These are phyloP conservation scores for Brassica carinata DNA, from an alignment of 345 rosid genomes.

Conservation along the genomic window DNA sequence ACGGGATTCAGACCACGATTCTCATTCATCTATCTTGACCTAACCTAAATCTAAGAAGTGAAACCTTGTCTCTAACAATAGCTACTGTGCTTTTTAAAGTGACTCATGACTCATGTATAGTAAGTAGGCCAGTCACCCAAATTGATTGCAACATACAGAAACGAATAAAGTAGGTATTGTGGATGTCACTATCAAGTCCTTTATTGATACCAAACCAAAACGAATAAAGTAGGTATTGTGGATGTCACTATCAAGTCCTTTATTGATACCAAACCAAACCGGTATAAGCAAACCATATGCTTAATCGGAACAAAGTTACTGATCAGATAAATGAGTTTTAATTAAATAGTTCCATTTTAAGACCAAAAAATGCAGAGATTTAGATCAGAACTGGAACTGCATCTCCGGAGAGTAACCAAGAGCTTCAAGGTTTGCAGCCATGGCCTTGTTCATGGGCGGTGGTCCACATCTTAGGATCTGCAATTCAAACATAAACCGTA, in stretches of 20 bases:
- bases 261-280: background rate
- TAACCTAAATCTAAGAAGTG: too few relatives aligned
- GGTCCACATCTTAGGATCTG: constrained; percentile 96
- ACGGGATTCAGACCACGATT: too few relatives aligned
- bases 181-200: constrained; percentile 18
- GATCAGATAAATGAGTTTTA: too few relatives aligned
- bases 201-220: background rate
- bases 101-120: too few relatives aligned
- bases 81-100: too few relatives aligned
- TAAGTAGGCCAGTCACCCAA: background rate
- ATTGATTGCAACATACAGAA: constrained; percentile 11
- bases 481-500: background rate
- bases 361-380: background rate
- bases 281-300: background rate
- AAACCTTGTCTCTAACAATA: too few relatives aligned
- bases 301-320: background rate
- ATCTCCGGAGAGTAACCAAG: constrained; percentile 77
- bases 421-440: constrained; percentile 83
- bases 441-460: constrained; percentile 98
- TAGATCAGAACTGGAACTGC: constrained; percentile 88
- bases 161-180: constrained; percentile 1
- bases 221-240: constrained; percentile 1
- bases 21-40: too few relatives aligned
- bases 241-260: constrained; percentile 18
- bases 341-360: too few relatives aligned